Base-by-base conservation (phyloP, 768 basidiomycete genomes). In the Suillus placidus region DNA sequence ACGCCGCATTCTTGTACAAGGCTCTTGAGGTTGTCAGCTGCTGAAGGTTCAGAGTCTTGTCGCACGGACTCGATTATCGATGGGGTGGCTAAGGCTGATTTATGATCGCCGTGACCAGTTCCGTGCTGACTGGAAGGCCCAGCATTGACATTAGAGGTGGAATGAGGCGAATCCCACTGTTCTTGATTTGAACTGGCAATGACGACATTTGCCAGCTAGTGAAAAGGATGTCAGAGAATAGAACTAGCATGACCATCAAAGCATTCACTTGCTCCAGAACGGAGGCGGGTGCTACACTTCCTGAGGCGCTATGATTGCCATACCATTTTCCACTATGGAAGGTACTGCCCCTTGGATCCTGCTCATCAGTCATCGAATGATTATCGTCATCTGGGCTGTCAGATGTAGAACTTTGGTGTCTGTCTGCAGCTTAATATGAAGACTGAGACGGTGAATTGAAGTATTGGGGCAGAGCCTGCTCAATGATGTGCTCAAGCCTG, bases 1-100 rank as follows among this genome's bases (percentile, higher is more conserved):
- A 96, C 93, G 7, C 95, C 95, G 75, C 93, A 98, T 75, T 98
- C 95, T 76, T 92, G 91, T 43, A 97, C 90, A 42, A 98, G 83
- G 54, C 87, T 87, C 73, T 91, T 91, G 58, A 96, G 79, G 70
- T 93, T 95, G 73, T 95, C 93, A 3, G 87, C 92, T 16, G 94
- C 90, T 18, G 82, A 79, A 1, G 80, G 77, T 61, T 84, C 80
- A 45, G 76, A 73, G 63, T 81, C 78, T 60, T 79, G 80, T 71
- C 75, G 71, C 32, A 84, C 83, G 38, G 79, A 77, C 47, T 80
- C 80, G 66, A 84, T 80, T 45, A 80, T 73, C 51, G 72, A 66
- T 42, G 79, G 72, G 13, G 72, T 64, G 32, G 73, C 70, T 65
- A 76, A 70, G 8, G 74, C 20, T 23, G 69, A 51, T 65, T 77